These are phyloP conservation scores for Trichoderma atroviride DNA, from an alignment of 2,329 filamentous ascomycete species.

Conservation along the genomic window DNA sequence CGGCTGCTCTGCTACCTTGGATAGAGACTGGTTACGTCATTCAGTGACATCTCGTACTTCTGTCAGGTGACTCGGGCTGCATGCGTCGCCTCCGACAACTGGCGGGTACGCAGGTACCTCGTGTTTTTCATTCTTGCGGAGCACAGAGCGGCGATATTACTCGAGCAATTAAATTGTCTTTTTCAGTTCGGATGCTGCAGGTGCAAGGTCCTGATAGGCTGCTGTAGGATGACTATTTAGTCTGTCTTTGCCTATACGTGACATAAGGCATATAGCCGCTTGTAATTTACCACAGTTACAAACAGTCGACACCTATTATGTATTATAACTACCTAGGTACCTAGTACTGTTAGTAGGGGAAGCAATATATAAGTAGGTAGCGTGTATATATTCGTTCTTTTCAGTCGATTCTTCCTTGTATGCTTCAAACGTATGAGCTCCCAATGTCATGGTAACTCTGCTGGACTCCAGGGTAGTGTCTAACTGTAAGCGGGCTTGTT, in stretches of 20 bases:
- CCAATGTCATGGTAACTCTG: background rate
- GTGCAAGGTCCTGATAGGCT: background rate
- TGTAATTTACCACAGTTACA: too few species aligned
- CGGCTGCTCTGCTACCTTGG: background rate
- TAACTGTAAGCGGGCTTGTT: too few species aligned
- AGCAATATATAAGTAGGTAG: too few species aligned
- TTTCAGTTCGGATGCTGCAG: background rate
- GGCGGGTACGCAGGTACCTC: slow-evolving; percentile 2
- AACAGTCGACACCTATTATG: too few species aligned
- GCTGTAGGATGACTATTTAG: background rate
- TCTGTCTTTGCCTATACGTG: background rate
- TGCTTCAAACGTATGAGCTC: background rate
- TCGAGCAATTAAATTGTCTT: background rate
- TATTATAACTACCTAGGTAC: too few species aligned
- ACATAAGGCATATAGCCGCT: too few species aligned
- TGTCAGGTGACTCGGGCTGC: slow-evolving; percentile 10
- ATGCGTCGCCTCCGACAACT: slow-evolving; percentile 4
- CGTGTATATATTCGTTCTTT: background rate
- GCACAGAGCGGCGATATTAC: background rate
- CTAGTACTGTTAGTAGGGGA: too few species aligned
- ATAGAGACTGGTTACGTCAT: slow-evolving; percentile 18
- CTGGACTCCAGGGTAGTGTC: background rate
- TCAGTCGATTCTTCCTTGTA: background rate
- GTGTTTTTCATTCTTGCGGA: background rate
- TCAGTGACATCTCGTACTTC: slow-evolving; percentile 6